These are phyloP conservation scores for Gomphus bonarii DNA, from an alignment of 1,284 basidiomycete species.

Conservation along the genomic window DNA sequence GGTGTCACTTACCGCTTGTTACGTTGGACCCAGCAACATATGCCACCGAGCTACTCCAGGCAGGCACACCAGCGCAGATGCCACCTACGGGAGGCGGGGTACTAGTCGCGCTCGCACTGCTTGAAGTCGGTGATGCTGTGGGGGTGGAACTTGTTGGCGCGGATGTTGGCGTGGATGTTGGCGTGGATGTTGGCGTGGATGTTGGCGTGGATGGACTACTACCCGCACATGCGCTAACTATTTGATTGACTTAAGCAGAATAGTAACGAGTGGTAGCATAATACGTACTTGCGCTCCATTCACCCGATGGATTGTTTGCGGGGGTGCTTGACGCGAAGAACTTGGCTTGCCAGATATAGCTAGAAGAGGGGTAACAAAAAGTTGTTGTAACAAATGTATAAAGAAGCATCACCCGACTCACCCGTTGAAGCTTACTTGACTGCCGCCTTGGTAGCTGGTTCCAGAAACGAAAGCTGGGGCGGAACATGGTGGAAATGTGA, in stretches of 20 bases:
- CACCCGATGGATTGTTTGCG: conserved; percentile 36
- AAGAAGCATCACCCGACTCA: conserved; percentile 20
- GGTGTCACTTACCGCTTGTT: conserved; percentile 31
- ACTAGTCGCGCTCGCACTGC: conserved; percentile 19
- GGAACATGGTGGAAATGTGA: conserved; percentile 48
- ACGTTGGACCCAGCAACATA: conserved; percentile 43
- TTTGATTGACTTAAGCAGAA: background rate
- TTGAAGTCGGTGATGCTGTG: conserved; percentile 15
- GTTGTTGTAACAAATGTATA: background rate
- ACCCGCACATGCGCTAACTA: conserved; percentile 49
- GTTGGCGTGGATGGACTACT: conserved; percentile 17
- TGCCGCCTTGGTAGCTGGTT: conserved; percentile 39
- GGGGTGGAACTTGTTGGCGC: conserved; percentile 13
- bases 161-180: too few species aligned
- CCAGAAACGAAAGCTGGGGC: conserved; percentile 43
- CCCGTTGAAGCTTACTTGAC: conserved; percentile 46
- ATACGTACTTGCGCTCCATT: conserved; percentile 54
- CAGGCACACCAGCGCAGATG: conserved; percentile 37
- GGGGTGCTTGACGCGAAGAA: conserved; percentile 45
- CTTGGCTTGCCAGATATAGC: conserved; percentile 63
- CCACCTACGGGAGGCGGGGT: conserved; percentile 23
- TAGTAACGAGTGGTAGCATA: background rate
- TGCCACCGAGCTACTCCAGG: conserved; percentile 37
- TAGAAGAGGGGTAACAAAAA: conserved; percentile 16
- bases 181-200: background rate